Evolutionary conservation across 2,329 filamentous ascomycete genomes (phyloP).

Genomic region (Acrodontium crateriforme): DNA sequence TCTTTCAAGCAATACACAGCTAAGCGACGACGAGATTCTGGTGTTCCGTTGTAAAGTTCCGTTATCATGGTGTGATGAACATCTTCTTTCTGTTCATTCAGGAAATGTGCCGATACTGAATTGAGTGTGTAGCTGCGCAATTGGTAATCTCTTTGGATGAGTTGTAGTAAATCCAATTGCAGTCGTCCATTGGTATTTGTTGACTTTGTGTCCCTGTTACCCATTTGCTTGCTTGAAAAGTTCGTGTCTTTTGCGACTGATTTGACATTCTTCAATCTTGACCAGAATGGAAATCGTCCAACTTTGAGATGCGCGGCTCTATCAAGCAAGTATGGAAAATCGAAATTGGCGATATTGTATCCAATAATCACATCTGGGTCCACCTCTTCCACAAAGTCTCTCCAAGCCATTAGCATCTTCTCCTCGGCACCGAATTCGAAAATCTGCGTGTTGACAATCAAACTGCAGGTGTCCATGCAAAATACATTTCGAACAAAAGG

Average conservation of each 20-base stretch:
- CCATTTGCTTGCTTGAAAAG: constrained; percentile 97
- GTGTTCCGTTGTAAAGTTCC: constrained; percentile 89
- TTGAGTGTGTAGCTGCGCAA: constrained; percentile 94
- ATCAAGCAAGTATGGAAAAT: constrained; percentile 90
- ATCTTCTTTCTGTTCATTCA: constrained; percentile 96
- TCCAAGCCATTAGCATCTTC: constrained; percentile 86
- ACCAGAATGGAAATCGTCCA: constrained; percentile 71
- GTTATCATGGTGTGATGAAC: constrained; percentile 99
- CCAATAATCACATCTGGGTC: constrained; percentile 97
- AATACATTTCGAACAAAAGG: constrained; percentile 96
- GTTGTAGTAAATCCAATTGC: constrained; percentile 84
- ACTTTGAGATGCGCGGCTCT: constrained; percentile 76
- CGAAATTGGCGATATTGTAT: constrained; percentile 98
- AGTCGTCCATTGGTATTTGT: constrained; percentile 91
- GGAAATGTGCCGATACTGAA: constrained; percentile 85
- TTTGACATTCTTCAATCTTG: constrained; percentile 55
- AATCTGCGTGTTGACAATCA: constrained; percentile 90
- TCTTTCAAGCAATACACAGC: constrained; percentile 97
- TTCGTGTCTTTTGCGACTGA: constrained; percentile 67
- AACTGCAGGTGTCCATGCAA: constrained; percentile 78
- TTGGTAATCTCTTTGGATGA: constrained; percentile 90
- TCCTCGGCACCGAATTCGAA: constrained; percentile 69
- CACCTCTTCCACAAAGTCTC: constrained; percentile 73
- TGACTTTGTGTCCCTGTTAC: constrained; percentile 81
- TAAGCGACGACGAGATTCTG: constrained; percentile 77